phyloP scores from a whole-genome alignment of 257 asterid genomes.

The Perilla frutescens region DNA sequence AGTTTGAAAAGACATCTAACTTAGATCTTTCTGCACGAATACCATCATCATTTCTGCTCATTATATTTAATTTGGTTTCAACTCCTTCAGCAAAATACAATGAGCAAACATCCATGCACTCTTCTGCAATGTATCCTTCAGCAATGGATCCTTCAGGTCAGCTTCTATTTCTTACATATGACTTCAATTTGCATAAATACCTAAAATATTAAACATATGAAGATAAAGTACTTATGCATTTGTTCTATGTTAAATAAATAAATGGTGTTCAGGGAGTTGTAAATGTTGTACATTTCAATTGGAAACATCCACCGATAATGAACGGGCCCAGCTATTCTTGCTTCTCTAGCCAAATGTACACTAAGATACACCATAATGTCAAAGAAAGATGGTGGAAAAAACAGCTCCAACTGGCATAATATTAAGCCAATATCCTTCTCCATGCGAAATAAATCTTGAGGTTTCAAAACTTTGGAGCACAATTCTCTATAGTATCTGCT shows the following conservation, averaged over 20 bases:
- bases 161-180: conserved; percentile 16
- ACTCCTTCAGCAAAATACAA: conserved; percentile 15
- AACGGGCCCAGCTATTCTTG: conserved; percentile 12
- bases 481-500: not conserved
- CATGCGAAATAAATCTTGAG: not conserved
- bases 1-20: not conserved
- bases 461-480: not conserved
- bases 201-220: not conserved
- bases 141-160: conserved; percentile 16
- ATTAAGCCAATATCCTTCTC: conserved; percentile 12
- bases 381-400: conserved; percentile 17
- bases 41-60: not conserved
- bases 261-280: not conserved
- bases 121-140: conserved; percentile 30
- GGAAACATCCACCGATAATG: conserved; percentile 26
- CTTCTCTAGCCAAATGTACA: conserved; percentile 21
- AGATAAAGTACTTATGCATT: too few species aligned
- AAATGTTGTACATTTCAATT: not conserved
- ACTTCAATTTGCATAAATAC: conserved; percentile 21
- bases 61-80: not conserved
- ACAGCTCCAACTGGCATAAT: conserved; percentile 2
- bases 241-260: too few species aligned
- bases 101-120: conserved; percentile 20
- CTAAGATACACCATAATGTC: conserved; percentile 21
- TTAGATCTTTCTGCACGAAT: not conserved